Percentiles rank a stretch among this genome's conserved stretches.
Conservation (phyloP, 305 asterid genomes). For the Solanum hybrid region DNA sequence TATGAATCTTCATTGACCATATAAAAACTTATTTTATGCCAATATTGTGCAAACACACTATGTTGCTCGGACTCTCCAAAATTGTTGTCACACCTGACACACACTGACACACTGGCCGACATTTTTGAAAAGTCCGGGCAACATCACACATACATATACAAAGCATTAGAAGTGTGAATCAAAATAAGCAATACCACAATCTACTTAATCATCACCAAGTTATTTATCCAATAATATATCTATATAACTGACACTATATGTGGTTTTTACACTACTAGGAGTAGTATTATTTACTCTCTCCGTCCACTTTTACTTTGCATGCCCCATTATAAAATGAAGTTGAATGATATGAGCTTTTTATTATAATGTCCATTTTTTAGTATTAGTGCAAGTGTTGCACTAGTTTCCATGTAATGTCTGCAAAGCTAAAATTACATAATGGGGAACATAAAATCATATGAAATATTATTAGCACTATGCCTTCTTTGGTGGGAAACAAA, state of each 20-base stretch:
- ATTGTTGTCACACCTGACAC: background rate
- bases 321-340: background rate
- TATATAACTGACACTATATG: background rate
- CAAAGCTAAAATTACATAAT: conserved; percentile 21
- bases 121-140: background rate
- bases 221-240: background rate
- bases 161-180: background rate
- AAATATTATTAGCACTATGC: background rate
- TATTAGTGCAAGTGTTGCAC: background rate
- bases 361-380: background rate
- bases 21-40: background rate
- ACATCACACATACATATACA: background rate
- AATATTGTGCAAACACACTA: background rate
- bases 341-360: background rate
- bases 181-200: background rate
- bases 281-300: background rate
- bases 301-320: background rate
- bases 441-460: conserved; percentile 11
- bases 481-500: conserved; percentile 1
- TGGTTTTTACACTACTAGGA: background rate
- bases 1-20: background rate
- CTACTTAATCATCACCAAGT: background rate
- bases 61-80: background rate
- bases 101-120: background rate
- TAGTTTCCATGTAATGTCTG: conserved; percentile 1